Base-by-base conservation (phyloP, 148 eudicot genomes). In the Rhododendron griersonianum region DNA sequence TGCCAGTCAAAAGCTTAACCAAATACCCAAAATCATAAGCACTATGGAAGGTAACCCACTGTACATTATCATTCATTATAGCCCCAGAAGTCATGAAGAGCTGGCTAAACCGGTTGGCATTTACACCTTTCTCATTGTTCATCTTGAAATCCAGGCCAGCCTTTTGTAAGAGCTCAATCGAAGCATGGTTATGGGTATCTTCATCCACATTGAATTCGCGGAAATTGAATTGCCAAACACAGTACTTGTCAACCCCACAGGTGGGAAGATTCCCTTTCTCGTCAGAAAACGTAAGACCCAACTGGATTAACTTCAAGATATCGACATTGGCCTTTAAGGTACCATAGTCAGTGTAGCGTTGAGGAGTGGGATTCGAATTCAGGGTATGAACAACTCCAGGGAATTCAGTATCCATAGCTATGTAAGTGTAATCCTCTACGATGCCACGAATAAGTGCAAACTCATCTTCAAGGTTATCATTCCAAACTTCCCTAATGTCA, bases 201-300 rank as follows among this genome's bases (percentile, higher is more conserved):
- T 81, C 45, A 1, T 81, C 28, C 25, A 14, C 14, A 50, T 86
- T 51, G 37, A 86, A 86, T 81, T 86, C 87, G 3, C 87, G 71
- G 41, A 84, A 84, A 74, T 84, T 74, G 67, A 84, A 84, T 51
- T 84, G 86, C 86, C 86, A 84, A 74, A 84, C 51, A 37, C 87
- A 81, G 25, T 2, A 51, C 2, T 86, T 81, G n/a, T 81, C 84
- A 51, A 84, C 48, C 0, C 80, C 87, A 86, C 87, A 86, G 16
- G 84, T 69, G 79, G 87, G 87, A 71, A 86, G 84, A 81, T 86
- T 86, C 19, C 87, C 87, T 3, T 86, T 23, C 44, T 81, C 41
- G 23, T 86, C 87, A 23, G 87, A 81, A 67, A 86, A 86, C 23
- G 87, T 86, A 2, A 86, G 87, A 47, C 87, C 87, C 39, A 86